Evolutionary conservation across 805 yeast species (phyloP).

Genomic region (Monosporozyma unispora): DNA sequence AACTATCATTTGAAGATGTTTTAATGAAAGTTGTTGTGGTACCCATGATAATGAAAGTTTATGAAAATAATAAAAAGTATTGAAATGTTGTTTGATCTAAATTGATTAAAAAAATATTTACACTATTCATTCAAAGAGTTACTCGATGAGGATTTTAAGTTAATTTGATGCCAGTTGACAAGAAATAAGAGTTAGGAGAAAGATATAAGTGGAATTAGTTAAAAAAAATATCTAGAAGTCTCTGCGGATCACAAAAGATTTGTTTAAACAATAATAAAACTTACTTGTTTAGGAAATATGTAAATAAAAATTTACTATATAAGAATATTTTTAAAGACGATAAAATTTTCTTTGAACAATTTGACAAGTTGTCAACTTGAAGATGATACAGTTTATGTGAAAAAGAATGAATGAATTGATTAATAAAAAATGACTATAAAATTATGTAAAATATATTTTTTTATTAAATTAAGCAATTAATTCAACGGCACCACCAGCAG

Average conservation of each 20-base stretch:
- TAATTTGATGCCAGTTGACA: too few relatives aligned
- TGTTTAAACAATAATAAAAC: not conserved
- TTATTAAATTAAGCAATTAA: constrained; percentile 72
- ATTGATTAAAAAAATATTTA: not conserved
- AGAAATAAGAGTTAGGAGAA: too few relatives aligned
- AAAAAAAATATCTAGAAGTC: too few relatives aligned
- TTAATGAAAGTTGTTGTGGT: not conserved
- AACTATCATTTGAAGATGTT: not conserved
- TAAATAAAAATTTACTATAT: not conserved
- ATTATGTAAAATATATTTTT: constrained; percentile 5
- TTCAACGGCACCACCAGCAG: constrained; percentile 99
- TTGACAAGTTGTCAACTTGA: not conserved
- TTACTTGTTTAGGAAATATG: not conserved
- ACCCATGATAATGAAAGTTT: not conserved
- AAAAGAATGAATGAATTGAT: not conserved
- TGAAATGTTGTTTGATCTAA: not conserved
- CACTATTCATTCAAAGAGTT: too few relatives aligned
- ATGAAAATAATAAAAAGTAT: constrained; percentile 2
- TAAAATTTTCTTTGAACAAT: not conserved
- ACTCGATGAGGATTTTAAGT: too few relatives aligned
- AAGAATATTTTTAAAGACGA: not conserved
- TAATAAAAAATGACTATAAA: constrained; percentile 1
- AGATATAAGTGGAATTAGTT: too few relatives aligned
- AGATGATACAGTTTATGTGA: not conserved
- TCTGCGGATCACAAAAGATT: not conserved